Percentiles rank a stretch among this genome's conserved stretches.
phyloP scores from a whole-genome alignment of 106 monocot genomes.

The Dactylorhiza incarnata region DNA sequence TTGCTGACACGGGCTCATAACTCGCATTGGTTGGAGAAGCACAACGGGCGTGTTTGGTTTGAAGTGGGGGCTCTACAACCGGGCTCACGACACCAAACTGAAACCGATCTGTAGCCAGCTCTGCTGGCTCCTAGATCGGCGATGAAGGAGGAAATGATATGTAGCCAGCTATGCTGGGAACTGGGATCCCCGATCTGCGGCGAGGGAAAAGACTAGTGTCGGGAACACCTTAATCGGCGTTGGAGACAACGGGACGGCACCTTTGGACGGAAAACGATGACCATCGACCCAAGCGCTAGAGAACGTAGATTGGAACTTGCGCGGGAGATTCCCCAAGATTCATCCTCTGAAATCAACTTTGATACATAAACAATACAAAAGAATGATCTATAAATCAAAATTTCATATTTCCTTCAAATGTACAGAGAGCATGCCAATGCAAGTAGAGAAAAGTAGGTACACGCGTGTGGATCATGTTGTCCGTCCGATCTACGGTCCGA shows the following conservation, averaged over 20 bases:
- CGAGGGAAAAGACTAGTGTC: not conserved
- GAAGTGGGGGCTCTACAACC: constrained; percentile 42
- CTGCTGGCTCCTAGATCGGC: not conserved
- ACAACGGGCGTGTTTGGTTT: constrained; percentile 36
- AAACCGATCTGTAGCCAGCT: constrained; percentile 7
- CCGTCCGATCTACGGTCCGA: too few species aligned
- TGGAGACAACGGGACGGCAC: not conserved
- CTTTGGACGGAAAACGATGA: not conserved
- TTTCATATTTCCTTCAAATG: too few species aligned
- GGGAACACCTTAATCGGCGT: not conserved
- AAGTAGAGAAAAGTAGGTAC: too few species aligned
- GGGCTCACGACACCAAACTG: not conserved
- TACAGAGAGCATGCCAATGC: too few species aligned
- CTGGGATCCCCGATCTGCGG: not conserved
- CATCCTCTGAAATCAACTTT: too few species aligned
- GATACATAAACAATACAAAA: too few species aligned
- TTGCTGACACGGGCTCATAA: constrained; percentile 29
- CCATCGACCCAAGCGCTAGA: not conserved
- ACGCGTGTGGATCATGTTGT: too few species aligned
- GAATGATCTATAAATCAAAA: too few species aligned
- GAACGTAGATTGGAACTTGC: not conserved
- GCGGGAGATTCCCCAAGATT: not conserved
- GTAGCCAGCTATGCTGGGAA: not conserved
- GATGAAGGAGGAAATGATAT: constrained; percentile 2
- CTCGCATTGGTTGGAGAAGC: constrained; percentile 40